phyloP scores from a whole-genome alignment of 352 stramenopile species.

The Globisporangium rhizosaccharum region DNA sequence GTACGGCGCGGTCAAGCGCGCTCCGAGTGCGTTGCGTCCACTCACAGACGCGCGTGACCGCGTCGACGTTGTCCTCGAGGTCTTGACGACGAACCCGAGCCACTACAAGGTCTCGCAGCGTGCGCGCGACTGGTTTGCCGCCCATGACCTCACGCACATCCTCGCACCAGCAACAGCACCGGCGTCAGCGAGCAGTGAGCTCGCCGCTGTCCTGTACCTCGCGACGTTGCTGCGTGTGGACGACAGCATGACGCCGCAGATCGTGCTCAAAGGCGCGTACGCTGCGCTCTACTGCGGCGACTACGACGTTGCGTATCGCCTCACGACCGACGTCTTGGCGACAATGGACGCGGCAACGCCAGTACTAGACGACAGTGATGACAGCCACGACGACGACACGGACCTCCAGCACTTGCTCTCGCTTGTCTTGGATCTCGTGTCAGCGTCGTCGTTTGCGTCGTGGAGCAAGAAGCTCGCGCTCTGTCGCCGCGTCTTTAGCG shows the following conservation, averaged over 20 bases:
- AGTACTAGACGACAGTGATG: not conserved
- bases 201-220: conserved; percentile 47
- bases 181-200: conserved; percentile 4
- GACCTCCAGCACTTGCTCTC: conserved; percentile 48
- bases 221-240: conserved; percentile 43
- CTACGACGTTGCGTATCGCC: conserved; percentile 46
- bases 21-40: conserved; percentile 21
- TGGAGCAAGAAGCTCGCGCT: conserved; percentile 54
- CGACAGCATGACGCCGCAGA: conserved; percentile 24
- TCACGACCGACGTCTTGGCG: conserved; percentile 39
- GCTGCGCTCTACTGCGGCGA: conserved; percentile 63
- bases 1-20: conserved; percentile 46
- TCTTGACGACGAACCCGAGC: conserved; percentile 60
- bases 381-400: conserved; percentile 10
- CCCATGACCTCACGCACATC: conserved; percentile 14
- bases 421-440: conserved; percentile 62
- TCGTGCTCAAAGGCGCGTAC: conserved; percentile 62
- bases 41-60: conserved; percentile 16
- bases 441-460: conserved; percentile 48
- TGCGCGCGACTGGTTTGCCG: conserved; percentile 37
- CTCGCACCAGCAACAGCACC: not conserved
- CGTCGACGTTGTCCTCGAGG: conserved; percentile 36
- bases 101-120: conserved; percentile 49
- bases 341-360: not conserved
- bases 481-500: conserved; percentile 33